These are phyloP conservation scores for Debaryomyces psychrophilus DNA, from an alignment of 1,139 yeast genomes.

Conservation along the genomic window DNA sequence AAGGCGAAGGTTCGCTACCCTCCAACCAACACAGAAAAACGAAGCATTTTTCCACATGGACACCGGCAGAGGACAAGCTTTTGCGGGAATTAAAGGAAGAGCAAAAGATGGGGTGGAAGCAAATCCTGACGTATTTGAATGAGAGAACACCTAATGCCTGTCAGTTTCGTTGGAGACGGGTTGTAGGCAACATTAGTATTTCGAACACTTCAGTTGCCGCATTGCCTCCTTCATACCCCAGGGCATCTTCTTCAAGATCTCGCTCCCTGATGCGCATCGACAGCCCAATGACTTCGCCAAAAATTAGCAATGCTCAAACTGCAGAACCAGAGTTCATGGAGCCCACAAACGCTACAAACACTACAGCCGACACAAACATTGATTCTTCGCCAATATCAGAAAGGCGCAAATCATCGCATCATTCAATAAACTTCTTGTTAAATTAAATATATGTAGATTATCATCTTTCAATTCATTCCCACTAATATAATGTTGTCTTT, in stretches of 20 bases:
- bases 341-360: background rate
- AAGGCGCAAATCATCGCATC: conserved; percentile 26
- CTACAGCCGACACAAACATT: background rate
- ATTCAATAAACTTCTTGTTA: conserved; percentile 28
- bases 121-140: conserved; percentile 44
- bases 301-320: background rate
- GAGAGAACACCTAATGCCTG: conserved; percentile 53
- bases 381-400: conserved; percentile 12
- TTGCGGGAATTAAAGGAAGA: conserved; percentile 42
- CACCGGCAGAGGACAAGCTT: conserved; percentile 42
- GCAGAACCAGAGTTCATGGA: background rate
- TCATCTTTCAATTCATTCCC: conserved; percentile 3
- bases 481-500: background rate
- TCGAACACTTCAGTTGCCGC: conserved; percentile 11
- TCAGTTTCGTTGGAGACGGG: conserved; percentile 51
- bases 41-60: conserved; percentile 37
- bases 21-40: conserved; percentile 13
- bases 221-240: conserved; percentile 6
- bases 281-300: conserved; percentile 4
- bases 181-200: conserved; percentile 31
- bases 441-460: conserved; percentile 13
- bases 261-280: background rate
- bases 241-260: background rate
- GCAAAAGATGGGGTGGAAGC: conserved; percentile 51
- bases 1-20: background rate